Conservation (phyloP, 495 filamentous ascomycete species). For the Extremus antarcticus region DNA sequence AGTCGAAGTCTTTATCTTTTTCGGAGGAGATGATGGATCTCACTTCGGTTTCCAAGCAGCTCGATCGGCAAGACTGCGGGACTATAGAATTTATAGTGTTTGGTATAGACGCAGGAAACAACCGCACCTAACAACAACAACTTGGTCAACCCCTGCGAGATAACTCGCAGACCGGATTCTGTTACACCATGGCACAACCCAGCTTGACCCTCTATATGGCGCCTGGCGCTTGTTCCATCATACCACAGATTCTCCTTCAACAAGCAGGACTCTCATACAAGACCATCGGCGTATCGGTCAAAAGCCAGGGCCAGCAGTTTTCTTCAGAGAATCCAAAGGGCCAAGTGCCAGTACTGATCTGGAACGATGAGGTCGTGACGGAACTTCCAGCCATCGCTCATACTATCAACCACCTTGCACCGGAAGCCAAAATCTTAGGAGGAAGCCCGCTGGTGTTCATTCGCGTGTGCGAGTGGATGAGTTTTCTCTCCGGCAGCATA, state of each 20-base stretch:
- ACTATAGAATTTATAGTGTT: too few species aligned
- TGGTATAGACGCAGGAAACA: too few species aligned
- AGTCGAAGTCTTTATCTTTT: too few species aligned
- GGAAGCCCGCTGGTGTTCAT: neutral
- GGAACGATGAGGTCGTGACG: neutral
- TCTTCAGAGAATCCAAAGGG: neutral
- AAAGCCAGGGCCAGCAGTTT: neutral
- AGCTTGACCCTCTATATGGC: neutral
- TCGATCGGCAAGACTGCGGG: too few species aligned
- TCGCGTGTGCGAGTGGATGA: neutral
- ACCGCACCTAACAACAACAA: too few species aligned
- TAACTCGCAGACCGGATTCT: too few species aligned
- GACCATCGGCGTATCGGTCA: neutral
- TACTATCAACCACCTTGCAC: neutral
- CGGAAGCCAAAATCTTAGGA: neutral
- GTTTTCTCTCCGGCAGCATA: neutral
- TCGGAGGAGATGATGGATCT: too few species aligned
- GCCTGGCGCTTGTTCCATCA: neutral
- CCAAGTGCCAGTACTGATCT: neutral
- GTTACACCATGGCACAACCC: too few species aligned
- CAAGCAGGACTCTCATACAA: neutral
- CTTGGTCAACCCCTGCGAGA: too few species aligned
- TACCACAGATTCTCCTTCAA: neutral
- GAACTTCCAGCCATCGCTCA: neutral
- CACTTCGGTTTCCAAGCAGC: too few species aligned